A percentile compares a stretch with the other conserved stretches of the same genome.
These are phyloP conservation scores for Candida railenensis DNA, from an alignment of 805 yeast genomes.

Conservation along the genomic window DNA sequence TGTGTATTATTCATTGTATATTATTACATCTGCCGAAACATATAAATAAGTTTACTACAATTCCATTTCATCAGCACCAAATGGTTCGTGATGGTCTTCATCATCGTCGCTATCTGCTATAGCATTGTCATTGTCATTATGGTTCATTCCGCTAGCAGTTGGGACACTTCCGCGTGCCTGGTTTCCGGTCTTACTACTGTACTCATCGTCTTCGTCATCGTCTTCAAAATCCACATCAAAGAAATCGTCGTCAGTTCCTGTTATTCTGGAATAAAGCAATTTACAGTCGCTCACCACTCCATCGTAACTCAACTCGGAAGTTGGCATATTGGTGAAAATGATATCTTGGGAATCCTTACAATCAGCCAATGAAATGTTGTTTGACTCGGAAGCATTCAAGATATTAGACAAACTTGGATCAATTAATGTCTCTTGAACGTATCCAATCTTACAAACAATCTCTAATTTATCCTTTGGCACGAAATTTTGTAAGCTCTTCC, in stretches of 20 bases:
- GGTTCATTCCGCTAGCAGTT: slow-evolving; percentile 6
- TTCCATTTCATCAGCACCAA: slow-evolving; percentile 46
- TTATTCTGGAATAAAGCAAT: slow-evolving; percentile 69
- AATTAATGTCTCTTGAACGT: slow-evolving; percentile 35
- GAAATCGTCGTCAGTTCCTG: slow-evolving; percentile 94
- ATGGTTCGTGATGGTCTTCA: slow-evolving; percentile 37
- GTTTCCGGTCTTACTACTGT: background rate
- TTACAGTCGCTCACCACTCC: slow-evolving; percentile 84
- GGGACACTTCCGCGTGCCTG: slow-evolving; percentile 6
- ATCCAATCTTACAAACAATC: slow-evolving; percentile 41
- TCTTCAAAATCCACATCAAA: slow-evolving; percentile 96
- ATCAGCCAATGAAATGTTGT: slow-evolving; percentile 27
- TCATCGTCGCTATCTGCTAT: slow-evolving; percentile 40
- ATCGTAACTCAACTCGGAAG: slow-evolving; percentile 86
- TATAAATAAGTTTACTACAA: slow-evolving; percentile 15
- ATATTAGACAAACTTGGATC: slow-evolving; percentile 38
- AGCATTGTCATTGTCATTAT: slow-evolving; percentile 24
- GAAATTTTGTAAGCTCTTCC: slow-evolving; percentile 80
- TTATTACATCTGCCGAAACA: too few species aligned
- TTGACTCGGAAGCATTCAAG: slow-evolving; percentile 27
- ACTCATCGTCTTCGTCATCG: slow-evolving; percentile 60
- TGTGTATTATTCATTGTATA: too few species aligned
- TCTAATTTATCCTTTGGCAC: slow-evolving; percentile 71
- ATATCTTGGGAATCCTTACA: slow-evolving; percentile 45
- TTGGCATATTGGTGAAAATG: slow-evolving; percentile 60